Evolutionary conservation across 805 yeast genomes (phyloP).

Genomic region (Kluyveromyces dobzhanskii): DNA sequence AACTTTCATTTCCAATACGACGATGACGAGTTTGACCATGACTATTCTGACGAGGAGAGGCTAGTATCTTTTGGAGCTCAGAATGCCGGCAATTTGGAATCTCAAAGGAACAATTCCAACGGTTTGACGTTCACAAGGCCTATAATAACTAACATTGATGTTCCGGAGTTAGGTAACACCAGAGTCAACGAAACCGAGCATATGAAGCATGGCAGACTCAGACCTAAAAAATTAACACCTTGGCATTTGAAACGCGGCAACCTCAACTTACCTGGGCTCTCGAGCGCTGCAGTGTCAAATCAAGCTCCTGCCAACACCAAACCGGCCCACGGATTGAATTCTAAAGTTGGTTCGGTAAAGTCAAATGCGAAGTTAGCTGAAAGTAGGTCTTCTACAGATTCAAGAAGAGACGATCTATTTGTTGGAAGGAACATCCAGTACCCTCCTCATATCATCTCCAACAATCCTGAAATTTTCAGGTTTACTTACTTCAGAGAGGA

Average conservation of each 20-base stretch:
- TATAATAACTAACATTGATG: constrained; percentile 36
- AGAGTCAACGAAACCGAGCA: constrained; percentile 50
- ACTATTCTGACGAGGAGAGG: constrained; percentile 23
- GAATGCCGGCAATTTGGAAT: constrained; percentile 17
- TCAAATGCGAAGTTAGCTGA: constrained; percentile 2
- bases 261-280: constrained; percentile 8
- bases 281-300: constrained; percentile 5
- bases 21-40: constrained; percentile 21
- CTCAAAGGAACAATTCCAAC: constrained; percentile 8
- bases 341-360: background rate
- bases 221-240: constrained; percentile 71
- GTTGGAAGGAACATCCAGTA: constrained; percentile 31
- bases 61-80: constrained; percentile 16
- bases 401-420: constrained; percentile 20
- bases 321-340: constrained; percentile 4
- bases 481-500: constrained; percentile 92
- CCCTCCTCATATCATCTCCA: constrained; percentile 38
- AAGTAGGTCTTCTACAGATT: constrained; percentile 6
- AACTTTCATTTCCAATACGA: constrained; percentile 32
- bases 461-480: constrained; percentile 51
- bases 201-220: constrained; percentile 47
- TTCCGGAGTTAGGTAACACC: constrained; percentile 33
- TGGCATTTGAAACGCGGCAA: constrained; percentile 43
- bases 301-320: constrained; percentile 8
- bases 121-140: constrained; percentile 36